Conservation (phyloP, 352 stramenopile species). For the Peronospora destructor region DNA sequence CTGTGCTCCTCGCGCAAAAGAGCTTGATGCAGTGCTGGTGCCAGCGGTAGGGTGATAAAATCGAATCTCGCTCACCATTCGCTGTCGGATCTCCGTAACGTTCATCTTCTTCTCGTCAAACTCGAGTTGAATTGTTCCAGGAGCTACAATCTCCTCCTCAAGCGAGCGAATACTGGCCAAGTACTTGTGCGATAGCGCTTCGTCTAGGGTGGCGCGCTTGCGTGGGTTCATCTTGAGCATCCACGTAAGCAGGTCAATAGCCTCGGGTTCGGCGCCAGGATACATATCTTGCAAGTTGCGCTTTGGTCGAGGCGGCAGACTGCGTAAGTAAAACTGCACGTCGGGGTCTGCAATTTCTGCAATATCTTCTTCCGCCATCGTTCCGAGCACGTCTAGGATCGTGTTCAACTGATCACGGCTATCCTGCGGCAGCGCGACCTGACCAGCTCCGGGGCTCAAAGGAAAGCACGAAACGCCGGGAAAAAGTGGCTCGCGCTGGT, state of each 20-base stretch:
- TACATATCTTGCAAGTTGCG: slow-evolving; percentile 82
- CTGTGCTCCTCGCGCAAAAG: slow-evolving; percentile 11
- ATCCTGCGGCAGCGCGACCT: slow-evolving; percentile 73
- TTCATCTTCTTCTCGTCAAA: slow-evolving; percentile 85
- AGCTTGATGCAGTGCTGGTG: slow-evolving; percentile 9
- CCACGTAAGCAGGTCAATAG: slow-evolving; percentile 69
- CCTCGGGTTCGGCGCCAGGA: slow-evolving; percentile 69
- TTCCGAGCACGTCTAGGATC: slow-evolving; percentile 84
- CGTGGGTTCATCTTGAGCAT: slow-evolving; percentile 86
- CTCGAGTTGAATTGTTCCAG: slow-evolving; percentile 73
- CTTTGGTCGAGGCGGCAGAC: slow-evolving; percentile 53
- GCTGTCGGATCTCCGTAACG: slow-evolving; percentile 70
- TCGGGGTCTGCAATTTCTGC: slow-evolving; percentile 78
- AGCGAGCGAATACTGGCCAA: slow-evolving; percentile 77
- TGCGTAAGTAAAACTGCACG: slow-evolving; percentile 78
- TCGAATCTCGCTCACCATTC: slow-evolving; percentile 72
- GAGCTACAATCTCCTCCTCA: slow-evolving; percentile 80
- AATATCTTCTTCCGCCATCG: slow-evolving; percentile 81
- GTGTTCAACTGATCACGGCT: slow-evolving; percentile 83
- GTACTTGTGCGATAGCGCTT: slow-evolving; percentile 81
- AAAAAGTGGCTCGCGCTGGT: slow-evolving; percentile 92
- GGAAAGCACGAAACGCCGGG: slow-evolving; percentile 90
- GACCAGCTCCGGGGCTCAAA: slow-evolving; percentile 64
- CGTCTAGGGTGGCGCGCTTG: slow-evolving; percentile 73
- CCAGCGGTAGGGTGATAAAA: slow-evolving; percentile 62